A percentile compares a stretch with the other conserved stretches of the same genome.
Conservation (phyloP, 1,284 basidiomycete species). For the Kalmanozyma brasiliensis region DNA sequence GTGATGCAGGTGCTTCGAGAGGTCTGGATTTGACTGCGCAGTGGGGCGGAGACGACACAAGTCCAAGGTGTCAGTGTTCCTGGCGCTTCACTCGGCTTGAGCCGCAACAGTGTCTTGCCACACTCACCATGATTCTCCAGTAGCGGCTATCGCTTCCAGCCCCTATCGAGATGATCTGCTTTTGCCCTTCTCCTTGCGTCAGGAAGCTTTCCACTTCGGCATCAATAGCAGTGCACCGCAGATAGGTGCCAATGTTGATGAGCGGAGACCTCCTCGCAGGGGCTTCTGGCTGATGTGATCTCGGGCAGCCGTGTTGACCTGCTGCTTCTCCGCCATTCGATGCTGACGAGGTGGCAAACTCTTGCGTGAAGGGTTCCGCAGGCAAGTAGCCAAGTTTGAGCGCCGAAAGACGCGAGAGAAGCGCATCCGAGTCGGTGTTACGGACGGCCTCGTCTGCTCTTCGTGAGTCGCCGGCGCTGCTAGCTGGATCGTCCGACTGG, state of each 20-base stretch:
- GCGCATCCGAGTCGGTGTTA: constrained; percentile 79
- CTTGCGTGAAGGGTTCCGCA: constrained; percentile 40
- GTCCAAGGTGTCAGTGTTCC: too few species aligned
- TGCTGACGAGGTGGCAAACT: constrained; percentile 15
- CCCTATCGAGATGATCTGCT: constrained; percentile 88
- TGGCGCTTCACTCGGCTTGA: background rate
- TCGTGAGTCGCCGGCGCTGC: background rate
- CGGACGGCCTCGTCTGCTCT: constrained; percentile 75
- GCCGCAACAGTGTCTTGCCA: background rate
- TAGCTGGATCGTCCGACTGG: background rate
- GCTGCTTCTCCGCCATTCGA: background rate
- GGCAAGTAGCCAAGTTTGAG: constrained; percentile 36
- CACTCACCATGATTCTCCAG: constrained; percentile 84
- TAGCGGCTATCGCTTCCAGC: constrained; percentile 93
- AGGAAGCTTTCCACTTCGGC: constrained; percentile 80
- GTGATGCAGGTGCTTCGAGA: constrained; percentile 60
- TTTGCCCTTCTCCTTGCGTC: constrained; percentile 66
- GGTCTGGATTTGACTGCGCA: constrained; percentile 70
- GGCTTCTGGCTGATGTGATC: constrained; percentile 1
- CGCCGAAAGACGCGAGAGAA: constrained; percentile 77
- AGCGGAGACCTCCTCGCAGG: constrained; percentile 77
- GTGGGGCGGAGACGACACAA: background rate
- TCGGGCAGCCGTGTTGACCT: background rate
- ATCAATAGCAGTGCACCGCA: constrained; percentile 85
- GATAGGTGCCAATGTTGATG: constrained; percentile 94